Evolutionary conservation across 495 filamentous ascomycete species (phyloP), one percentile per base, ranked within the genome.

Genomic region (Copromyces sp.): DNA sequence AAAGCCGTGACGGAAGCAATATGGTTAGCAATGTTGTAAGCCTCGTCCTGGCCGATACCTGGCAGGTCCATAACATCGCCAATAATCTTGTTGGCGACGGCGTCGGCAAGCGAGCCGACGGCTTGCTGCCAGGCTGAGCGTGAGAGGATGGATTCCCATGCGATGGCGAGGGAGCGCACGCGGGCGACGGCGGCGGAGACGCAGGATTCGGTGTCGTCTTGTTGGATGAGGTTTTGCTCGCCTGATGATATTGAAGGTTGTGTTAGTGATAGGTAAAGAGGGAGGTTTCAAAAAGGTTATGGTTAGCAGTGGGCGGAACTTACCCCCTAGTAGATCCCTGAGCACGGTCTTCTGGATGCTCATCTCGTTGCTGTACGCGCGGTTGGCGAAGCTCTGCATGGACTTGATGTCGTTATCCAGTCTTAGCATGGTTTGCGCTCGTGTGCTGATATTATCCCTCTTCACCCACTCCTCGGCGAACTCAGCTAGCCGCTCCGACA

Each of bases 331-430:
- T 1, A 95, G 84, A 80, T 99, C 96, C 20, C 88, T 86, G 14
- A 98, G 82, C 68, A 98, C 88, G 0, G 90, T 94, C 74, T 94
- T 89, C 75, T 98, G 94, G 3, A 89, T 87, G 69, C 90, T 89
- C 88, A 99, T 92, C 80, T 98, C 95, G 72, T 90, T 92, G 72
- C 89, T 87, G 78, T 98, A 99, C 3, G 92, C 90, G 20, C 93
- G 87, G 80, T 91, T 93, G 47, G 91, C 94, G 76, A 97, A 96
- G 45, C 83, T 87, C 73, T 92, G 89, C 12, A 98, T 85, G 4
- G 88, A 85, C 65, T 89, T 87, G 69, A 94, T 86, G 77, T 97
- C 94, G 35, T 87, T 81, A 37, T 91, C 87, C 2, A 97, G 81
- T 74, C 84, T 89, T 74, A 88, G 86, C 76, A 90, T 85, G 39